phyloP scores from a whole-genome alignment of 352 stramenopile species.

The Phytophthora palmivora region DNA sequence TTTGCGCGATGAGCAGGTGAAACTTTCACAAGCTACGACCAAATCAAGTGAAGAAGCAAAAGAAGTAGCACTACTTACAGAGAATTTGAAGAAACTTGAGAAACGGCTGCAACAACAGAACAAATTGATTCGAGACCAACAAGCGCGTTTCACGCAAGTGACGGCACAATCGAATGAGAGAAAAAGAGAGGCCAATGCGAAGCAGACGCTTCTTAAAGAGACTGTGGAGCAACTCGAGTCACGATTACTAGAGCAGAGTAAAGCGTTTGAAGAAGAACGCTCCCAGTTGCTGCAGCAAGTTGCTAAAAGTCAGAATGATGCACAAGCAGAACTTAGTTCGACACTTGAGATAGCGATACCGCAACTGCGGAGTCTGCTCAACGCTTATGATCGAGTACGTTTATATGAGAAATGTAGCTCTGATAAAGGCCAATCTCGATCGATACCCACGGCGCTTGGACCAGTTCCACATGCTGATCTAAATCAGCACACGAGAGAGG shows the following conservation, averaged over 20 bases:
- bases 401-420: constrained; percentile 6
- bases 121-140: constrained; percentile 11
- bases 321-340: constrained; percentile 1
- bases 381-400: constrained; percentile 16
- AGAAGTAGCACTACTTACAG: constrained; percentile 9
- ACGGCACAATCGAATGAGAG: constrained; percentile 12
- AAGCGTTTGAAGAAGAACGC: constrained; percentile 17
- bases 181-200: not conserved
- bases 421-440: no score
- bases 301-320: not conserved
- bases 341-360: constrained; percentile 16
- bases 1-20: constrained; percentile 3
- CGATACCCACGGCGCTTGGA: no score
- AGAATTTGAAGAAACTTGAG: constrained; percentile 14
- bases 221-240: constrained; percentile 7
- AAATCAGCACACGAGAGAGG: constrained; percentile 10
- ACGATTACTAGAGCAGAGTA: constrained; percentile 4
- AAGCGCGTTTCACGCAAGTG: constrained; percentile 12
- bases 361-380: constrained; percentile 20
- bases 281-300: constrained; percentile 2
- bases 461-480: no score
- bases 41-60: constrained; percentile 7
- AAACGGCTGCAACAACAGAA: constrained; percentile 9
- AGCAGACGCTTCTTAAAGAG: constrained; percentile 13
- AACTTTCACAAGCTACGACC: constrained; percentile 3